Evolutionary conservation across 2,329 filamentous ascomycete species (phyloP), one percentile per base, ranked within the genome.

Genomic region (Phialophora expanda): DNA sequence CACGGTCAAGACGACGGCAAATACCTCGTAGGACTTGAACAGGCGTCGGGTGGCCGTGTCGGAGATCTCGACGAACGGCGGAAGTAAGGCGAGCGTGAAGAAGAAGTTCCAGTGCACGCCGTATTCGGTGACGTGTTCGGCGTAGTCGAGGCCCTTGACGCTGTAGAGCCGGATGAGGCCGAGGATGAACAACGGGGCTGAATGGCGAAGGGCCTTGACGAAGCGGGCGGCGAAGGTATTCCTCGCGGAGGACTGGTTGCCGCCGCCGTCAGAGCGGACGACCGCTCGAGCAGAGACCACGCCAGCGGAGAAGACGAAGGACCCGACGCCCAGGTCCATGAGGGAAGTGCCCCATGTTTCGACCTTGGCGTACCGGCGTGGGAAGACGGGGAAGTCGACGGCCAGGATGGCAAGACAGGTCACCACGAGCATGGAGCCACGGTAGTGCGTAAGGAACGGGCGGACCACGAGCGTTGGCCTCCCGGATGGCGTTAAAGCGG

Each of bases 31-130:
- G 0, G 91, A 94, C 41, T 59, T 58, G 2, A 91, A 90, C 3
- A 96, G 79, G 62, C 90, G 74, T 22, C 57, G 64, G 17, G 84
- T 82, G 65, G 94, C 86, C 0, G 89, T 80, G 0, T 90, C 86
- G 75, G 96, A 91, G 67, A 94, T 77, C 30, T 94, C 93, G 60
- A 96, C 88, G 73, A 96, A 96, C 0, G 93, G 93, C 0, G 94
- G 92, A 26, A 99, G 81, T 56, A 97, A 86, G 5, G 89, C 93
- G 9, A 99, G 83, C 0, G 95, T 99, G 79, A 98, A 98, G 84
- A 99, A 99, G 78, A 99, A 99, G 78, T 99, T 99, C 95, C 95
- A 99, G 78, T 99, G 95, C 9, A 99, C 92, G 51, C 95, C 95
- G 75, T 99, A 99, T 76, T 99, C 95, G 14, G 92, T 93, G 65